Conservation (phyloP, 768 basidiomycete species). For the Trametes cingulata region DNA sequence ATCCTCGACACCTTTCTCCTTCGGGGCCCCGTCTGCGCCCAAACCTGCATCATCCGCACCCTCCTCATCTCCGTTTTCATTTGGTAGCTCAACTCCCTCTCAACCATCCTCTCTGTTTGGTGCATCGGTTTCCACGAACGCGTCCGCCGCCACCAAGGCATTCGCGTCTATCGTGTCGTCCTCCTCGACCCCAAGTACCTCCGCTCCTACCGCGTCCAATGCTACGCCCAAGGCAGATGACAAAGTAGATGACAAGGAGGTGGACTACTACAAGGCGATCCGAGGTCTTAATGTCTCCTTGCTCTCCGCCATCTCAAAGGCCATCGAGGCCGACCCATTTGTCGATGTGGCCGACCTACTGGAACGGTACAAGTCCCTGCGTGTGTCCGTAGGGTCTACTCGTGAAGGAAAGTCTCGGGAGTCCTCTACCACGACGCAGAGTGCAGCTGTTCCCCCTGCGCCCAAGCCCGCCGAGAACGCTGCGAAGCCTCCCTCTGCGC, state of each 20-base stretch:
- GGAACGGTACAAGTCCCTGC: constrained; percentile 58
- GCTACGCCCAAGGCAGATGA: constrained; percentile 25
- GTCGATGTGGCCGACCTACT: constrained; percentile 57
- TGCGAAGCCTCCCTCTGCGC: not conserved
- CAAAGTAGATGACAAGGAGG: constrained; percentile 34
- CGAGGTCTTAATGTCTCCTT: constrained; percentile 75
- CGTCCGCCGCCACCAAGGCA: constrained; percentile 52
- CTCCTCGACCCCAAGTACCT: constrained; percentile 10
- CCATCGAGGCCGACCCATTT: constrained; percentile 70
- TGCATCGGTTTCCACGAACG: constrained; percentile 36
- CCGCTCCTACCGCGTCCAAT: constrained; percentile 18
- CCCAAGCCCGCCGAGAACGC: not conserved
- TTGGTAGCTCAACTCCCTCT: constrained; percentile 10
- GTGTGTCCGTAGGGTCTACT: constrained; percentile 56
- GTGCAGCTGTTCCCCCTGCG: not conserved
- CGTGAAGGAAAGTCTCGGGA: constrained; percentile 40
- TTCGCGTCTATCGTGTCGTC: constrained; percentile 47
- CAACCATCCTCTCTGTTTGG: constrained; percentile 9
- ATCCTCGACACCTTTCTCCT: constrained; percentile 41
- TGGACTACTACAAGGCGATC: constrained; percentile 67
- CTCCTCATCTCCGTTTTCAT: constrained; percentile 20
- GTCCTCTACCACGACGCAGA: not conserved
- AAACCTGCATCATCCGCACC: constrained; percentile 24
- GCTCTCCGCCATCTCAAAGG: constrained; percentile 54
- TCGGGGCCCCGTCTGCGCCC: constrained; percentile 34